Base-by-base conservation (phyloP, 2,329 filamentous ascomycete genomes). In the Monilinia vaccinii-corymbosi region DNA sequence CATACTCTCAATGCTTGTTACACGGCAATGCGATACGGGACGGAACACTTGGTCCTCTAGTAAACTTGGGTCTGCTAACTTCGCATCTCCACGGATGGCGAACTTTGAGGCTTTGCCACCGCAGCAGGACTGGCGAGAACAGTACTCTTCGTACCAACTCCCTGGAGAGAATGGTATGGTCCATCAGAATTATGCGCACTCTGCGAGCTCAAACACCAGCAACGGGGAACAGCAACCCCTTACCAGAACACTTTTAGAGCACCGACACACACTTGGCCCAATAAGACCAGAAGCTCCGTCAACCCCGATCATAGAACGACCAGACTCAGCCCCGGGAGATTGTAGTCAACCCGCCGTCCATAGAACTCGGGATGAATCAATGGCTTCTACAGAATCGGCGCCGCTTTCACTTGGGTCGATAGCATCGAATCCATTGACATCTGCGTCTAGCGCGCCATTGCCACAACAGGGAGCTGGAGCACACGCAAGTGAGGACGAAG, bases 401-500 rank as follows among this genome's bases (percentile, higher is more conserved):
- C 71, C 70, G 44, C 64, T 76, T 56, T 72, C 76, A 14, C 61
- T 69, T 44, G 67, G 51, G 14, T 68, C 68, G n/a, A 71, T 77
- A 57, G 71, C 70, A 51, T 73, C 74, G n/a, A 76, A 75, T 55
- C 68, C 74, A n/a, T 67, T 75, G 49, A 73, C 71, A 62, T 74
- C 76, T 5, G 70, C 69, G 52, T 74, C 77, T 23, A 55, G 66
- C 71, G 49, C 69, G 59, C 65, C 74, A 73, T 32, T 72, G 69
- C 46, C 75, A 73, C 61, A 77, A 23, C 51, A 55, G 32, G 51
- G 25, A 44, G 38, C n/a, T 76, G 40, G 75, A 74, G n/a, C 71
- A 70, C 42, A 66, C 55, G n/a, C 63, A 67, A 60, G 68, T 73
- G 66, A 80, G 76, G 68, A 80, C 79, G 49, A 79, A 80, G 48